phyloP scores from a whole-genome alignment of 2,329 filamentous ascomycete genomes.

The Penicillium sp. region DNA sequence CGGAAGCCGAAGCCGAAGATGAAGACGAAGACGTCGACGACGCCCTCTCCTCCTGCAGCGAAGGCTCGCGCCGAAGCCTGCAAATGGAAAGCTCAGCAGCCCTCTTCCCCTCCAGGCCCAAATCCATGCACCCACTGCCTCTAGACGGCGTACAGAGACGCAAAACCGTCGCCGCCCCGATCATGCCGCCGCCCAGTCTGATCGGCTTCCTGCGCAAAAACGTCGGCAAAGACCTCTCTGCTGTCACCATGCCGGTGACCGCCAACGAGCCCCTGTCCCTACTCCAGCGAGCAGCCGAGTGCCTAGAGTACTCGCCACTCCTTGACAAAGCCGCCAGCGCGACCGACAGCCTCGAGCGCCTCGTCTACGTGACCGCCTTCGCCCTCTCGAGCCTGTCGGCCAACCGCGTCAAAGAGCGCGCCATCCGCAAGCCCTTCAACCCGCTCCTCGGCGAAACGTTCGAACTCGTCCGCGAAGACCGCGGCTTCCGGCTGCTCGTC shows the following conservation, averaged over 20 bases:
- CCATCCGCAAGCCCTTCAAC: constrained; percentile 94
- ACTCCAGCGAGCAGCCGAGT: constrained; percentile 83
- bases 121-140: constrained; percentile 72
- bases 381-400: constrained; percentile 83
- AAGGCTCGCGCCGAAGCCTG: constrained; percentile 42
- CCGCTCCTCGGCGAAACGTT: constrained; percentile 94
- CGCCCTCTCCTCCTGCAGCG: constrained; percentile 63
- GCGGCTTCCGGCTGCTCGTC: constrained; percentile 84
- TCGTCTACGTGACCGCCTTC: constrained; percentile 84
- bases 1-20: constrained; percentile 65
- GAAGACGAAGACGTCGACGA: constrained; percentile 47
- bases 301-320: constrained; percentile 83
- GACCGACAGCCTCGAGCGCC: constrained; percentile 61
- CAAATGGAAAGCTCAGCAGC: constrained; percentile 38
- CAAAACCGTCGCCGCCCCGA: constrained; percentile 66
- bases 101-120: constrained; percentile 72
- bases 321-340: constrained; percentile 66
- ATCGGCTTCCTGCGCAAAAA: constrained; percentile 96
- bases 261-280: constrained; percentile 89
- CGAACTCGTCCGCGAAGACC: constrained; percentile 83
- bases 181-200: constrained; percentile 77
- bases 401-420: constrained; percentile 78
- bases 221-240: constrained; percentile 93
- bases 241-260: constrained; percentile 95
- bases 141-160: constrained; percentile 65